A percentile compares a stretch with the other conserved stretches of the same genome.
phyloP scores from a whole-genome alignment of 2,329 filamentous ascomycete genomes.

The Diaporthe sp. region DNA sequence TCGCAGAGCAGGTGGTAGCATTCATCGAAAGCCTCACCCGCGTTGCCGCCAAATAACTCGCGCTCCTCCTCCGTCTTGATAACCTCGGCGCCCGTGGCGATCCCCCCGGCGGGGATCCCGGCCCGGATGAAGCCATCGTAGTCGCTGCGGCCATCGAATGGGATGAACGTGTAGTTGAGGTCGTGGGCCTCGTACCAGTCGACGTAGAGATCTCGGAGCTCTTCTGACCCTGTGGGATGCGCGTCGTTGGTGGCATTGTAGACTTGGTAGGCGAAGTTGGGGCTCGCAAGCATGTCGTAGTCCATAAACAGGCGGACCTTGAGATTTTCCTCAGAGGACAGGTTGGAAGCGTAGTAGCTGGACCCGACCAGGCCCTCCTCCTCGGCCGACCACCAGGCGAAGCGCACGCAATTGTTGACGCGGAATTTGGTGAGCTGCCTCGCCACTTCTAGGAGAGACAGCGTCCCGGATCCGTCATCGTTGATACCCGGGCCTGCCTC shows the following conservation, averaged over 20 bases:
- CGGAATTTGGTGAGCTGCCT: slow-evolving; percentile 68
- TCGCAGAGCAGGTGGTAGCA: slow-evolving; percentile 76
- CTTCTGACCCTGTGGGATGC: slow-evolving; percentile 78
- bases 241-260: slow-evolving; percentile 80
- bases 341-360: slow-evolving; percentile 70
- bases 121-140: slow-evolving; percentile 82
- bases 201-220: slow-evolving; percentile 77
- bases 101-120: slow-evolving; percentile 80
- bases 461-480: slow-evolving; percentile 79
- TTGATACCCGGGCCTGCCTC: slow-evolving; percentile 80
- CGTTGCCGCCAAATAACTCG: slow-evolving; percentile 77
- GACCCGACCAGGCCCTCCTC: slow-evolving; percentile 76
- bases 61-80: slow-evolving; percentile 79
- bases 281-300: slow-evolving; percentile 78
- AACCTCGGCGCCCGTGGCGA: slow-evolving; percentile 83
- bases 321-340: slow-evolving; percentile 69
- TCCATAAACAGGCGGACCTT: slow-evolving; percentile 78
- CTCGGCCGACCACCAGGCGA: slow-evolving; percentile 78
- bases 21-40: slow-evolving; percentile 70
- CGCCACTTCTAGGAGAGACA: slow-evolving; percentile 74
- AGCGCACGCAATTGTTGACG: slow-evolving; percentile 76
- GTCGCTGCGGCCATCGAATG: slow-evolving; percentile 84
- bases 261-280: slow-evolving; percentile 76
- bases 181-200: slow-evolving; percentile 74
- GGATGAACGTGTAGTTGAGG: slow-evolving; percentile 77